Percentiles rank a stretch among this genome's conserved stretches.
phyloP scores from a whole-genome alignment of 768 basidiomycete genomes.

The Grammothele lineata region DNA sequence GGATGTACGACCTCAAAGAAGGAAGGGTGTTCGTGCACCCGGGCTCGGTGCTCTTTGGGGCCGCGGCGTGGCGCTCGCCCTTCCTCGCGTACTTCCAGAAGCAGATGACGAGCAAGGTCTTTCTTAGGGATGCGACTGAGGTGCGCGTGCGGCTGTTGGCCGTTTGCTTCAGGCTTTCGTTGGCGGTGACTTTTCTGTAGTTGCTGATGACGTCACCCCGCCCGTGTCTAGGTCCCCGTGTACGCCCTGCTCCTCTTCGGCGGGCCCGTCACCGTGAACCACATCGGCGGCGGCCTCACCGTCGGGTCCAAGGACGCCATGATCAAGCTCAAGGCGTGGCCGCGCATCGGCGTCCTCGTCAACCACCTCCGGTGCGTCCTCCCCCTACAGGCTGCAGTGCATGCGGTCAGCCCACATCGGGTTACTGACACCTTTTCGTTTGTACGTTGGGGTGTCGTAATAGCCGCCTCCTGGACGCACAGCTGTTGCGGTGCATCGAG shows the following conservation, averaged over 20 bases:
- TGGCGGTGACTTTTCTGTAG: too few species aligned
- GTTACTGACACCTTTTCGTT: too few species aligned
- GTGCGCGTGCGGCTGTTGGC: conserved; percentile 33
- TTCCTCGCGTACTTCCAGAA: conserved; percentile 85
- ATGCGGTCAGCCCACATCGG: too few species aligned
- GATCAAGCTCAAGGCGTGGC: conserved; percentile 74
- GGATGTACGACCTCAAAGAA: conserved; percentile 64
- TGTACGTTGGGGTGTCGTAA: too few species aligned
- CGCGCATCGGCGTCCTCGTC: conserved; percentile 86
- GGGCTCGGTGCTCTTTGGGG: conserved; percentile 71
- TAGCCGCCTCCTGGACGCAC: conserved; percentile 66
- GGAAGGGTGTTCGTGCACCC: conserved; percentile 81
- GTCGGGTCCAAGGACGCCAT: conserved; percentile 48
- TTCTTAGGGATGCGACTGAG: conserved; percentile 84
- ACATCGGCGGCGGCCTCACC: conserved; percentile 72
- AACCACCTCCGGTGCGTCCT: conserved; percentile 70
- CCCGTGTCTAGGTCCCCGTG: conserved; percentile 61
- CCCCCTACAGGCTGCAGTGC: too few species aligned
- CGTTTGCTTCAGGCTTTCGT: too few species aligned
- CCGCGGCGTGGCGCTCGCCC: conserved; percentile 67
- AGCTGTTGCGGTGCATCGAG: conserved; percentile 64
- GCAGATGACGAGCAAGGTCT: conserved; percentile 77
- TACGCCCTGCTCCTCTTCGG: conserved; percentile 85
- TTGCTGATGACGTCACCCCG: too few species aligned
- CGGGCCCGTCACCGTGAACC: conserved; percentile 72